Conservation (phyloP, 169 alveolate species). For the Plasmodium fragile region DNA sequence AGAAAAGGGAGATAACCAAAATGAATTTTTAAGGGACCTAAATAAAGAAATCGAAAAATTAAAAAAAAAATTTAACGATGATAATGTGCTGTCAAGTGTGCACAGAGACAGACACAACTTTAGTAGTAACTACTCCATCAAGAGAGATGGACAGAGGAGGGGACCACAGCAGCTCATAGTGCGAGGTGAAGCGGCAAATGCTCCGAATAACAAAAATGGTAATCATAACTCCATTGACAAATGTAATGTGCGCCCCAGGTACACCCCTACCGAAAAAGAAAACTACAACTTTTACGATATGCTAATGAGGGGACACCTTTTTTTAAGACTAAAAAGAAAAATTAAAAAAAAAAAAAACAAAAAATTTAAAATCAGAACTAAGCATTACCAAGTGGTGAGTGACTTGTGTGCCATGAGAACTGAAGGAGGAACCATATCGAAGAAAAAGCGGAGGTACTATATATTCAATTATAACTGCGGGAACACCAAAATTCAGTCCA, state of each 20-base stretch:
- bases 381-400: conserved; percentile 12
- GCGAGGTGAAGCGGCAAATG: background rate
- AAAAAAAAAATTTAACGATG: conserved; percentile 27
- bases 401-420: conserved; percentile 15
- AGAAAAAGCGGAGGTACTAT: conserved; percentile 17
- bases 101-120: background rate
- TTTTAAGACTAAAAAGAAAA: conserved; percentile 27
- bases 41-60: conserved; percentile 41
- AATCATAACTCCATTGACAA: background rate
- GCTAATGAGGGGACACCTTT: background rate
- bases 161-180: background rate
- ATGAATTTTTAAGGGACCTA: conserved; percentile 29
- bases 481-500: conserved; percentile 64
- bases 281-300: conserved; percentile 1
- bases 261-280: background rate
- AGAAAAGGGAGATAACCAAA: background rate
- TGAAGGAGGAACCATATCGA: conserved; percentile 7
- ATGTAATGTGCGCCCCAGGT: background rate
- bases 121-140: background rate
- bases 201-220: background rate
- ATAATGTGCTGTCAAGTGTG: background rate
- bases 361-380: conserved; percentile 36
- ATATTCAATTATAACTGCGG: conserved; percentile 52
- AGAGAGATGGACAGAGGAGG: background rate
- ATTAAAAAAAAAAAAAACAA: conserved; percentile 38